Base-by-base conservation (phyloP, 192 early-diverging fungal genomes). In the Obelidium mucronatum region DNA sequence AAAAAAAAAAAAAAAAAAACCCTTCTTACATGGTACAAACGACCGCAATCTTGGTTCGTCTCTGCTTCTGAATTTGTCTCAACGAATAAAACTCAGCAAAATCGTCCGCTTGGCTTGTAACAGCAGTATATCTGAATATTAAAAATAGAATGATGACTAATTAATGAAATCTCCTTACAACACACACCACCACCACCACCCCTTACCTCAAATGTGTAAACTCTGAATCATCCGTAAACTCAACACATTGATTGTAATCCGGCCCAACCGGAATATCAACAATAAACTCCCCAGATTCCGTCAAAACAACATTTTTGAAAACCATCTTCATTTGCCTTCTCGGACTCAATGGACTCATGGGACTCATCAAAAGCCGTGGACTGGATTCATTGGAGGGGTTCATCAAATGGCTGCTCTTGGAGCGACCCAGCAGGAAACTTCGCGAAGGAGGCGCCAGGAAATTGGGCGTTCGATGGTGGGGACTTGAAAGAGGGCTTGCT, bases 21-120 rank as follows among this genome's bases (percentile, higher is more conserved):
- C 22, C 87, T 92, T 91, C 92, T 93, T 55, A 79, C 93, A 93
- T 94, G 48, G 93, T 94, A 2, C 92, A 75, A 48, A 94, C 92
- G 40, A 93, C 85, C 33, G 91, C 90, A 11, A 94, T 63, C 69
- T 91, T 91, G 17, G 87, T 91, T 51, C 89, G 70, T 44, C 90
- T 61, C 56, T 86, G 80, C 69, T 81, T 81, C 33, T 84, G 67
- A 13, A 81, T 67, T 31, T 85, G 89, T 2, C 91, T 80, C 2
- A 94, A 78, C 37, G 78, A 83, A 80, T 92, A 94, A 28, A 85
- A 69, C 22, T 84, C 75, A 61, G 81, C 40, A 64, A 92, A 94
- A 52, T 91, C 82, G 59, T 90, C 74, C 5, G 92, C 88, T 74
- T 91, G 88, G 64, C 83, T 88, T 15, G 28, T 26, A 63, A 5